Conservation (phyloP, 23 red algal genomes). For the Gracilaria domingensis region DNA sequence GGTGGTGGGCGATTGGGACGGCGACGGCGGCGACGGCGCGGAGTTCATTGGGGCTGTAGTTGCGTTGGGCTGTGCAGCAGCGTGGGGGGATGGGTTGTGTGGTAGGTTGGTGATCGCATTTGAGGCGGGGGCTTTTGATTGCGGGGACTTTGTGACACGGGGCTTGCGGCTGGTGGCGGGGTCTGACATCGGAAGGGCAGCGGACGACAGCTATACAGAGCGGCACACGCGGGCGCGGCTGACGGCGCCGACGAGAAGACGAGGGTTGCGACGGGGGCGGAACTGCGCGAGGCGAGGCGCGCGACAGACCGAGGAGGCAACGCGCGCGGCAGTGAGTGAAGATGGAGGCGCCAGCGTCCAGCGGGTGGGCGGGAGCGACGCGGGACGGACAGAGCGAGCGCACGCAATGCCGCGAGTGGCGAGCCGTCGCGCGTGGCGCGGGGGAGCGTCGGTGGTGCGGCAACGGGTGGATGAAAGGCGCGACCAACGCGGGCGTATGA, state of each 20-base stretch:
- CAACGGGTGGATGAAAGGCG: slow-evolving; percentile 12
- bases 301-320: too few relatives aligned
- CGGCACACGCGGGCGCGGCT: too few relatives aligned
- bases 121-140: not conserved
- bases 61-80: not conserved
- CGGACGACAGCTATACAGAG: too few relatives aligned
- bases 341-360: too few relatives aligned
- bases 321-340: not conserved
- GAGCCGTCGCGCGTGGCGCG: too few relatives aligned
- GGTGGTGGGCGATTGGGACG: not conserved
- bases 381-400: not conserved
- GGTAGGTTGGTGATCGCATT: not conserved
- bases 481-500: not conserved
- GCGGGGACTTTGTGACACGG: not conserved
- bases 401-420: not conserved
- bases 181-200: not conserved
- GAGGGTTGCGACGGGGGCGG: too few relatives aligned
- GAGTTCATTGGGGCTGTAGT: not conserved
- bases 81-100: not conserved
- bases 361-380: too few relatives aligned
- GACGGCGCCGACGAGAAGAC: too few relatives aligned
- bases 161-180: not conserved
- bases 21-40: slow-evolving; percentile 4
- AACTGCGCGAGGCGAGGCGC: too few relatives aligned
- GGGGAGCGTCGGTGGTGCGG: not conserved